Base-by-base conservation (phyloP, 306 rosid species). In the Gleditsia sinensis region DNA sequence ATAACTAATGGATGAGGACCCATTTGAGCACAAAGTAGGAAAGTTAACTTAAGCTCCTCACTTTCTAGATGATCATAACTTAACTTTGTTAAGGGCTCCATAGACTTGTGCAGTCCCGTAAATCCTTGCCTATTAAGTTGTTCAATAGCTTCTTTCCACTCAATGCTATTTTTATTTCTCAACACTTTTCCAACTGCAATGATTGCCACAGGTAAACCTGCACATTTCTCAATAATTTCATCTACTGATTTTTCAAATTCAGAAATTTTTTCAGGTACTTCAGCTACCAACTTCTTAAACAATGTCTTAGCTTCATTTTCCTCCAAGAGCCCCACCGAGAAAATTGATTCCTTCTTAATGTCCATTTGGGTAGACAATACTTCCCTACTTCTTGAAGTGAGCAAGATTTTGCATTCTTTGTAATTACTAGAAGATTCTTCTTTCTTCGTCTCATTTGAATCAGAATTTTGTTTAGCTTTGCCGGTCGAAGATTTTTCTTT, bases 1-100 rank as follows among this genome's bases (percentile, higher is more conserved):
- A n/a, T n/a, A n/a, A n/a, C n/a, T n/a, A n/a, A n/a, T n/a, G n/a
- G n/a, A n/a, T n/a, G n/a, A n/a, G n/a, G n/a, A n/a, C n/a, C n/a
- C n/a, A 69, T 40, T 7, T 10, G 23, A 75, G 79, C 68, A 60
- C 88, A 86, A 0, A 75, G 48, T 49, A 80, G 19, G 75, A 86
- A 80, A 12, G 50, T 14, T 1, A 51, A 9, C 48, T 83, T 27
- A 16, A 70, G 62, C 42, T 80, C 83, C 7, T 25, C 57, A 11
- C 62, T 12, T 50, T 59, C 75, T 28, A 83, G 3, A 5, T 37
- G 80, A 0, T 55, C 23, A 39, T 66, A 86, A 75, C 87, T 83
- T 50, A 83, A 27, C 70, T 42, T 39, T 48, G 79, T 78, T 10
- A 59, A 51, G 7, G 9, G 51, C 19, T 78, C 72, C 2, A 58